phyloP scores from a whole-genome alignment of 257 asterid species.

The Scutellaria barbata region DNA sequence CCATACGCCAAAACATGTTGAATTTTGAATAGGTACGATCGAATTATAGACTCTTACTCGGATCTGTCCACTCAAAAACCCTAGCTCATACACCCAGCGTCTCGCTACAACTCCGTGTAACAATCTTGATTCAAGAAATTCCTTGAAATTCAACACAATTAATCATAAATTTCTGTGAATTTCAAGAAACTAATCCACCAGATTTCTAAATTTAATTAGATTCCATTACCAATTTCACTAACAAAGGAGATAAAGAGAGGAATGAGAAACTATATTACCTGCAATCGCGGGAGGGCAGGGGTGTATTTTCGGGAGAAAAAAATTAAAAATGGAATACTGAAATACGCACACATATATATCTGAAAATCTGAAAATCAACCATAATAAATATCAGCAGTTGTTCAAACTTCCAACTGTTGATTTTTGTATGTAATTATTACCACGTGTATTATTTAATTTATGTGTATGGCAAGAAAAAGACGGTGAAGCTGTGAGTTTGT shows the following conservation, averaged over 20 bases:
- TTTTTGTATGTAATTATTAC: conserved; percentile 15
- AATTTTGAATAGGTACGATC: conserved; percentile 37
- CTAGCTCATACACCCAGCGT: conserved; percentile 42
- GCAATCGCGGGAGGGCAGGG: conserved; percentile 39
- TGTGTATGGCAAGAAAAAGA: conserved; percentile 20
- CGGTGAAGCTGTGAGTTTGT: conserved; percentile 32
- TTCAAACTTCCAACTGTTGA: conserved; percentile 8
- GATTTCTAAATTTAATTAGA: conserved; percentile 37
- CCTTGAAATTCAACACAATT: conserved; percentile 40
- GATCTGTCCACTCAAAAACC: conserved; percentile 56
- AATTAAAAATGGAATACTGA: not conserved
- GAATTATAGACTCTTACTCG: conserved; percentile 35
- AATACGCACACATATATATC: conserved; percentile 12
- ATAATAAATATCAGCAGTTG: conserved; percentile 39
- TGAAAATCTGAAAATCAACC: conserved; percentile 5
- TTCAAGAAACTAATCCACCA: conserved; percentile 29
- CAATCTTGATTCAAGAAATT: conserved; percentile 42
- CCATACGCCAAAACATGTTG: conserved; percentile 90
- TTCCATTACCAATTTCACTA: conserved; percentile 35
- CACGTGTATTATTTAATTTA: conserved; percentile 27
- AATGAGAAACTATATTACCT: conserved; percentile 39
- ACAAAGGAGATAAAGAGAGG: conserved; percentile 12
- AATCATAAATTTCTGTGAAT: conserved; percentile 25
- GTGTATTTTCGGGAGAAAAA: conserved; percentile 25
- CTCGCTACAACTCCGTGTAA: conserved; percentile 31